Base-by-base conservation (phyloP, 192 early-diverging fungal species). In the Backusella parvicylindrica region DNA sequence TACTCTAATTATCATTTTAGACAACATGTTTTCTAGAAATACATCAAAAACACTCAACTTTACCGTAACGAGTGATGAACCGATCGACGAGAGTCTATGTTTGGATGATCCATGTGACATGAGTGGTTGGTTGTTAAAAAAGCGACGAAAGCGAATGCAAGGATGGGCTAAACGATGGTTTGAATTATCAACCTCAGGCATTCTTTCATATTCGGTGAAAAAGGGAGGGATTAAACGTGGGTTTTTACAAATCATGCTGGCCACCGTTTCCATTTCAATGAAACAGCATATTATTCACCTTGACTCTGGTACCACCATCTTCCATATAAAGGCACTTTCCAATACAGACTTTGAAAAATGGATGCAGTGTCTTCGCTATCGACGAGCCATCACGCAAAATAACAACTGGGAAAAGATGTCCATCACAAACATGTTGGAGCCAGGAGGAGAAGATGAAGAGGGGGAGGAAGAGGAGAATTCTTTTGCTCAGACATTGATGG, bases 81-180 rank as follows among this genome's bases (percentile, higher is more conserved):
- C 40, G n/a, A 16, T 16, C 12, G 70, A 77, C 13, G 70, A 64
- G 35, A 23, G 15, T 28, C 66, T 86, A 56, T 79, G 77, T 64
- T 82, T 82, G n/a, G 77, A 80, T 64, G 70, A 79, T 18, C 53
- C 53, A 28, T 60, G 53, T 60, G 85, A 84, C 16, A 79, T 86
- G 69, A 75, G 83, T 23, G 88, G 86, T 23, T 89, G 85, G 83
- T 32, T 89, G 31, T 73, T 87, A 53, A 90, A 90, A 77, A 90
- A 90, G 53, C 82, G 86, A 67, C 79, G 87, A 67, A 90, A 90
- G 67, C 74, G 82, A 43, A 87, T 88, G 86, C 89, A 90, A 83
- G 97, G 97, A 31, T 98, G 93, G 89, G 90, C 94, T 35, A 91
- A 91, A 73, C 88, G 97, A 37, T 98, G 96, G 96, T 88, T 97